These are phyloP conservation scores for Aspergillus kassunensis DNA, from an alignment of 495 filamentous ascomycete genomes.

Conservation along the genomic window DNA sequence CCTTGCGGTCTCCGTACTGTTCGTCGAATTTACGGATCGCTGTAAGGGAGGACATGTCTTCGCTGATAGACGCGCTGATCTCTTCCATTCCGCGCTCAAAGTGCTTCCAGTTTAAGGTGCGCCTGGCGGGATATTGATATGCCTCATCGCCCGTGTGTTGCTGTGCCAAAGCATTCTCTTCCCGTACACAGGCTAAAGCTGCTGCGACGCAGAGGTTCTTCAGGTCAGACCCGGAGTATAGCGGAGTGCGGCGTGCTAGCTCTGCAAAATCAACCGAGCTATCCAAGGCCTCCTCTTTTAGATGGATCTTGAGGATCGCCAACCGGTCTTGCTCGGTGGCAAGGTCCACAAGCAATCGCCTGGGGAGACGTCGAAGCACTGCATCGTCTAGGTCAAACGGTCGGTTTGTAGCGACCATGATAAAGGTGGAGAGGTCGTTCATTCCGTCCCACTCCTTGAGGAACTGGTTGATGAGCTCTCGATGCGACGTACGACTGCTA, in stretches of 20 bases:
- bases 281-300: constrained; percentile 72
- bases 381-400: constrained; percentile 96
- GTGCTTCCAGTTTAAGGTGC: constrained; percentile 61
- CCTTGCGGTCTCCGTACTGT: constrained; percentile 87
- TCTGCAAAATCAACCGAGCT: constrained; percentile 62
- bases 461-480: constrained; percentile 97
- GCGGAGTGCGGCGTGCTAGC: constrained; percentile 70
- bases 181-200: constrained; percentile 80
- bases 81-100: constrained; percentile 84
- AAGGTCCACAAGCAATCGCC: constrained; percentile 82
- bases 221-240: constrained; percentile 96
- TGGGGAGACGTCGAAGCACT: constrained; percentile 75
- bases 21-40: constrained; percentile 95
- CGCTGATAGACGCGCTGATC: constrained; percentile 87
- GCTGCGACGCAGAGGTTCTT: constrained; percentile 93
- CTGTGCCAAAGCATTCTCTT: constrained; percentile 66
- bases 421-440: constrained; percentile 80
- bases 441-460: constrained; percentile 98
- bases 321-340: constrained; percentile 73
- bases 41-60: constrained; percentile 84
- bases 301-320: constrained; percentile 78
- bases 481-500: constrained; percentile 59
- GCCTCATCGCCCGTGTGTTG: constrained; percentile 45
- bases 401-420: constrained; percentile 98
- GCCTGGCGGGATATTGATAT: constrained; percentile 61